phyloP scores from a whole-genome alignment of 768 basidiomycete genomes.

The Vararia minispora region DNA sequence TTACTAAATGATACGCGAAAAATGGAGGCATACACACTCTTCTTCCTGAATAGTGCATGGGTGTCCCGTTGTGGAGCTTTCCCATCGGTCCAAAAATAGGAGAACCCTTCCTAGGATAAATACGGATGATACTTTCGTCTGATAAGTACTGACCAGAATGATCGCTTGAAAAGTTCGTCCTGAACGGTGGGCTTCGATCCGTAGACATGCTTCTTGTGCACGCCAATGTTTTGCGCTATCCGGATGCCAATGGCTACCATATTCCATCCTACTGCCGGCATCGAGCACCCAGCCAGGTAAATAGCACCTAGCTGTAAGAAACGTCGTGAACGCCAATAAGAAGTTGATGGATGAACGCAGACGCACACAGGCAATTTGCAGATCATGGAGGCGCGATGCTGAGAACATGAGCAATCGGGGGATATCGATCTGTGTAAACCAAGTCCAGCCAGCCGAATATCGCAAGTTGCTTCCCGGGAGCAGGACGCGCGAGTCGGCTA shows the following conservation, averaged over 20 bases:
- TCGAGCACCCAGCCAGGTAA: conserved; percentile 33
- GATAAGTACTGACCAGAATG: conserved; percentile 44
- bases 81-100: conserved; percentile 32
- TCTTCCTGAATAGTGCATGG: conserved; percentile 66
- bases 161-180: conserved; percentile 66
- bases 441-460: conserved; percentile 34
- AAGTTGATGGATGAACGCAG: conserved; percentile 14
- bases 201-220: conserved; percentile 42
- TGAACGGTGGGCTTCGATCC: conserved; percentile 33
- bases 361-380: conserved; percentile 46
- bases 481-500: conserved; percentile 40
- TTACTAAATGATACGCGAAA: conserved; percentile 7
- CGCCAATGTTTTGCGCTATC: conserved; percentile 65
- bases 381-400: conserved; percentile 50
- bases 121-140: too few relatives aligned
- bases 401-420: conserved; percentile 46
- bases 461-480: conserved; percentile 16
- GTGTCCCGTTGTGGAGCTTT: conserved; percentile 47
- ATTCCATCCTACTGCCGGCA: conserved; percentile 45
- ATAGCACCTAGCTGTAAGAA: conserved; percentile 23
- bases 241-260: conserved; percentile 55
- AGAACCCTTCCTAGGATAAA: too few relatives aligned
- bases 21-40: conserved; percentile 36
- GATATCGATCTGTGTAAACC: conserved; percentile 48
- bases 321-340: conserved; percentile 14